phyloP scores from a whole-genome alignment of 208 protist genomes.

The Trichomonas vaginalis region DNA sequence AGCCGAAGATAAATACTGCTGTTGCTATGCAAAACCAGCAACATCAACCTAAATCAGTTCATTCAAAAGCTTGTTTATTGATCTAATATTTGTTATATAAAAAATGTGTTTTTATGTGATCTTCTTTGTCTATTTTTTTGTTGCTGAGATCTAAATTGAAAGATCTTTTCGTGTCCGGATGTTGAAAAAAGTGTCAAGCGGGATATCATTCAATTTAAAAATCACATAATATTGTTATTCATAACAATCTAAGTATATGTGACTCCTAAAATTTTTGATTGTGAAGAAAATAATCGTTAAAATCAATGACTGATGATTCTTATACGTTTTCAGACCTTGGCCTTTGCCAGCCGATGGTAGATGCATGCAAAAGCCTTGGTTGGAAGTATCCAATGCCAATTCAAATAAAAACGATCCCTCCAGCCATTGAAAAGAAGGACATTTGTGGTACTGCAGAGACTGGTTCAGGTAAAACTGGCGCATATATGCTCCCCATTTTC shows the following conservation, averaged over 20 bases:
- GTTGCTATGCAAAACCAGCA: not conserved
- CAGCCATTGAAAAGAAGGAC: constrained; percentile 48
- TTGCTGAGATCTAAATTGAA: no score
- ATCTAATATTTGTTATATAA: not conserved
- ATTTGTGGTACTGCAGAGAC: constrained; percentile 53
- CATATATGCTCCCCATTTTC: constrained; percentile 31
- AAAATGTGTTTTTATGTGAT: not conserved
- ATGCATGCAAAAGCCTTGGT: not conserved
- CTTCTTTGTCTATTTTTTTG: no score
- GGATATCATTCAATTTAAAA: no score
- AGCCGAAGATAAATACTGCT: not conserved
- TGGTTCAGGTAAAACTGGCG: constrained; percentile 41
- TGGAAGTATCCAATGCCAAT: not conserved
- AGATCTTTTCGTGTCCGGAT: no score
- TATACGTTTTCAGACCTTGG: not conserved
- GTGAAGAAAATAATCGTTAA: not conserved
- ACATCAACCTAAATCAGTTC: no score
- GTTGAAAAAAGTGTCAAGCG: no score
- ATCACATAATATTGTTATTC: no score
- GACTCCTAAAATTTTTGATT: no score
- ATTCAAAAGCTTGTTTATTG: not conserved
- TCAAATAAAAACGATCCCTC: constrained; percentile 41
- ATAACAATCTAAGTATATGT: no score
- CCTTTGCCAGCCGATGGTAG: not conserved
- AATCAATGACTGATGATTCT: not conserved